phyloP scores from a whole-genome alignment of 345 rosid species.

The Pistacia vera region DNA sequence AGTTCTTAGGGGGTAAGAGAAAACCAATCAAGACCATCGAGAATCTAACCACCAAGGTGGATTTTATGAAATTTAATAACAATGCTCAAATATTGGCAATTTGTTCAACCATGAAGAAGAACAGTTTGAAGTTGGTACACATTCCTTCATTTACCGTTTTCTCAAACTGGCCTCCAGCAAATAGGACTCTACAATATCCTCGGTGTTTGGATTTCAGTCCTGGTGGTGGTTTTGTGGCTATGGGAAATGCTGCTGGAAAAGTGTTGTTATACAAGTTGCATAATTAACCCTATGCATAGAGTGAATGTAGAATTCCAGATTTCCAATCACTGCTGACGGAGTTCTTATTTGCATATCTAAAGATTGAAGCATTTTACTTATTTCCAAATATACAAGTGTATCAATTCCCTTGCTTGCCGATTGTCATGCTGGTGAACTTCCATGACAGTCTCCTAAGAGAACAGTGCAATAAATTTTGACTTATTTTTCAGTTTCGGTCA shows the following conservation, averaged over 20 bases:
- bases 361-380: not conserved
- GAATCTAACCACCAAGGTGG: conserved; percentile 77
- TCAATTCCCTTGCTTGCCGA: not conserved
- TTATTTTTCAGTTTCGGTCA: not conserved
- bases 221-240: conserved; percentile 90
- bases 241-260: conserved; percentile 86
- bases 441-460: not conserved
- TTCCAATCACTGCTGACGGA: not conserved
- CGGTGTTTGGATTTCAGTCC: conserved; percentile 54
- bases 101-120: conserved; percentile 73
- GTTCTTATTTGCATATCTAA: not conserved
- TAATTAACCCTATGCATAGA: conserved; percentile 76
- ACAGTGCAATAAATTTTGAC: not conserved
- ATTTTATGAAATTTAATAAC: conserved; percentile 72
- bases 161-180: conserved; percentile 83
- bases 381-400: not conserved
- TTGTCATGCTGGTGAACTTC: not conserved
- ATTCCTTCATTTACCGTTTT: conserved; percentile 50
- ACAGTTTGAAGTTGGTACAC: conserved; percentile 55
- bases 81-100: conserved; percentile 84
- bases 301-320: not conserved
- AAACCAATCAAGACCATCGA: conserved; percentile 76
- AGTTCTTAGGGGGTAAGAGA: conserved; percentile 80
- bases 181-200: conserved; percentile 57
- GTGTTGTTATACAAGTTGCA: conserved; percentile 75